Base-by-base conservation (phyloP, 306 rosid species). In the Glycine tomentella region DNA sequence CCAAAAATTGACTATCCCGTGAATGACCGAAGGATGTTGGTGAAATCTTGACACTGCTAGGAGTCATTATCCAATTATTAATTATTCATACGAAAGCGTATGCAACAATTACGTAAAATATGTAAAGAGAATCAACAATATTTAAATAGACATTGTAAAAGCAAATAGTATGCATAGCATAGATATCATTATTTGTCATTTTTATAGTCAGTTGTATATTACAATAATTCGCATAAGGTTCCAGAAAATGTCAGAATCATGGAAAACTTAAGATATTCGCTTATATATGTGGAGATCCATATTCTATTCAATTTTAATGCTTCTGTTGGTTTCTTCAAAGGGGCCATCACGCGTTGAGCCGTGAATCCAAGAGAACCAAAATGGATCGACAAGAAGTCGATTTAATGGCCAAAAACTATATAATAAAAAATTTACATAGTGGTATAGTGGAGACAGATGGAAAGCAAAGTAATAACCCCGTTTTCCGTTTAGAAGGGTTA, bases 341-440 rank as follows among this genome's bases (percentile, higher is more conserved):
- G 64, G 48, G 50, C 51, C 81, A 82, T 82, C 56, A 82, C 74
- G 53, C 67, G 9, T 36, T 59, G 79, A 77, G 48, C 72, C 72
- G 62, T 83, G 82, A 44, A 53, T 33, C 75, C 45, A 88, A 88
- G 85, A 69, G 16, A 72, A 69, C 78, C 85, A 78, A 65, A 65
- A 20, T 20, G 20, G 20, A 20, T 20, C 0, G 20, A 0, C 20
- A 20, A 20, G 20, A 20, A 20, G 20, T 20, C 20, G 1, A 20
- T 20, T 20, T 20, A 20, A 20, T 20, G 20, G 20, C 20, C 20
- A 69, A 68, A 55, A 76, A 64, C 33, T 57, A 48, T 33, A 64
- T 76, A 59, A 71, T 77, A 76, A 44, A 74, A 58, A 75, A 51
- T 14, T 14, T 20, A 74, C 8, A 1, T 74, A 68, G 75, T 84